These are phyloP conservation scores for Massospora cicadina DNA, from an alignment of 371 early-diverging fungal species.

Conservation along the genomic window DNA sequence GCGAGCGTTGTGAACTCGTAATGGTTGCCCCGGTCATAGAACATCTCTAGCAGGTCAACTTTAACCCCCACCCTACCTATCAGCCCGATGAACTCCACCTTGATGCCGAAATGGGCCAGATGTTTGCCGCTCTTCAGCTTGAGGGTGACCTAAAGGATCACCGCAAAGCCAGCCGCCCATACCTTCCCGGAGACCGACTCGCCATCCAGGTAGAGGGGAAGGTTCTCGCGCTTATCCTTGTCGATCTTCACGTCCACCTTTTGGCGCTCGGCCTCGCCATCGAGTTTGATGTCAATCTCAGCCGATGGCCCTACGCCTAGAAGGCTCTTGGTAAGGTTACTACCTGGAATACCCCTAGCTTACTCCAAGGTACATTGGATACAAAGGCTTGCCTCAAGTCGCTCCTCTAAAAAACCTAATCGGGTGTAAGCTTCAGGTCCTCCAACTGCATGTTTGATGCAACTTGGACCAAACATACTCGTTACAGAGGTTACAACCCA, in stretches of 20 bases:
- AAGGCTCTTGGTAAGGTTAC: slow-evolving; percentile 31
- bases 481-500: no score
- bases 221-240: slow-evolving; percentile 64
- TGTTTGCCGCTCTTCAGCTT: slow-evolving; percentile 77
- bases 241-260: slow-evolving; percentile 76
- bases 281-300: slow-evolving; percentile 68
- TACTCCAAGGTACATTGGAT: not conserved
- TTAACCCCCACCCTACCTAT: slow-evolving; percentile 39
- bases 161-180: no score
- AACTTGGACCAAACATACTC: no score
- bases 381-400: no score
- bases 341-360: not conserved
- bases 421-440: no score
- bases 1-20: slow-evolving; percentile 77
- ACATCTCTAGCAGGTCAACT: slow-evolving; percentile 45
- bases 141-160: slow-evolving; percentile 71
- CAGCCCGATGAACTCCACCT: slow-evolving; percentile 90
- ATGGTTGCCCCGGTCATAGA: slow-evolving; percentile 85
- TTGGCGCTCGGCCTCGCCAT: slow-evolving; percentile 55
- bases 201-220: slow-evolving; percentile 93
- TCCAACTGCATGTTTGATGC: no score
- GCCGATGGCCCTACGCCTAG: slow-evolving; percentile 70
- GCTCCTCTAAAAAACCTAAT: no score
- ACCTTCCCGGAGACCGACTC: slow-evolving; percentile 89
- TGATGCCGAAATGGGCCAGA: slow-evolving; percentile 92